Evolutionary conservation across 2,329 filamentous ascomycete species (phyloP).

Genomic region (Pseudocercospora fuligena): DNA sequence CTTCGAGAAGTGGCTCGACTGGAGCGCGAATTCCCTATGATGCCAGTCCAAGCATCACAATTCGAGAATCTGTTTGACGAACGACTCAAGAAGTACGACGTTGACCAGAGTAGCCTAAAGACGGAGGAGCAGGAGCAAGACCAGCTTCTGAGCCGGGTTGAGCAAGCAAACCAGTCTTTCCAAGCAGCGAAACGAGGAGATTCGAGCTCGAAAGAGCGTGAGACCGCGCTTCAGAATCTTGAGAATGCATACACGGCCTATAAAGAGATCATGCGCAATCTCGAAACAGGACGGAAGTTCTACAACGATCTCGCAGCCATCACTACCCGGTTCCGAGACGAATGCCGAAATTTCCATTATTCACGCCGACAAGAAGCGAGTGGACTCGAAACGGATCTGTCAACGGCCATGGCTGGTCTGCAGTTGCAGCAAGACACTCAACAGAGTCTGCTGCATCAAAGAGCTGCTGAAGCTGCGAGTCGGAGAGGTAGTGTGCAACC

Average conservation of each 20-base stretch:
- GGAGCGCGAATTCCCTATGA: constrained; percentile 84
- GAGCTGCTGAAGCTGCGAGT: constrained; percentile 35
- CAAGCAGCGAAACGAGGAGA: constrained; percentile 72
- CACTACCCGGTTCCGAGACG: constrained; percentile 82
- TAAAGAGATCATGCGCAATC: constrained; percentile 90
- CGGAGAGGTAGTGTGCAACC: constrained; percentile 30
- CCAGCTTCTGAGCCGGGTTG: constrained; percentile 69
- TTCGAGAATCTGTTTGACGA: constrained; percentile 91
- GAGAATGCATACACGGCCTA: constrained; percentile 95
- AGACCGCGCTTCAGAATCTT: constrained; percentile 82
- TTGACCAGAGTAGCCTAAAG: constrained; percentile 72
- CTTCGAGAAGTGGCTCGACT: constrained; percentile 81
- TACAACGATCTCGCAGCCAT: constrained; percentile 95
- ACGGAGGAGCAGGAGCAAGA: constrained; percentile 79
- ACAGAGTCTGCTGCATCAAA: constrained; percentile 45
- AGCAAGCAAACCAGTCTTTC: constrained; percentile 79
- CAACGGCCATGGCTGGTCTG: constrained; percentile 65
- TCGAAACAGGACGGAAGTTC: constrained; percentile 91
- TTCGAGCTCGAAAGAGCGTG: constrained; percentile 71
- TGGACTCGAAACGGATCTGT: constrained; percentile 71
- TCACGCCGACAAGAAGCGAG: constrained; percentile 80
- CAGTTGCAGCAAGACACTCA: constrained; percentile 52
- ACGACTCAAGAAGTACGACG: constrained; percentile 79
- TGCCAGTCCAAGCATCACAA: constrained; percentile 81
- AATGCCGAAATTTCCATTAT: constrained; percentile 76